phyloP scores from a whole-genome alignment of 192 early-diverging fungal species.

The Dispira parvispora region DNA sequence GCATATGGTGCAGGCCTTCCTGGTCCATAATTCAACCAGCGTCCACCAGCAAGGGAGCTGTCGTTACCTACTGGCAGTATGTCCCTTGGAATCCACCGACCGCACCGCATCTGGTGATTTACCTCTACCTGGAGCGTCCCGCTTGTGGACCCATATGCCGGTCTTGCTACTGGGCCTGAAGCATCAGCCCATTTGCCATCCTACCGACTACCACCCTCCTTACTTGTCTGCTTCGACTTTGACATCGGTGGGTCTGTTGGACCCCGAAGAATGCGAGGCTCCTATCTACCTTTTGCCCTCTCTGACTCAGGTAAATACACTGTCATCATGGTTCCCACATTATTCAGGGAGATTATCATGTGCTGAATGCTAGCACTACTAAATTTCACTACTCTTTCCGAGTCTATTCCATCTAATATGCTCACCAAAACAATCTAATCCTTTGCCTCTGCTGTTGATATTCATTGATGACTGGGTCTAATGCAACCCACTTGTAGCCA shows the following conservation, averaged over 20 bases:
- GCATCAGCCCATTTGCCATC: background rate
- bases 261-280: constrained; percentile 21
- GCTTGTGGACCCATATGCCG: background rate
- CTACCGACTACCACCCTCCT: background rate
- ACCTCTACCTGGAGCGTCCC: constrained; percentile 10
- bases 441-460: no score
- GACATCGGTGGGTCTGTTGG: constrained; percentile 17
- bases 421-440: no score
- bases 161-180: background rate
- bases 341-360: no score
- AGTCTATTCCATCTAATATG: no score
- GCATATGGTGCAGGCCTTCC: constrained; percentile 26
- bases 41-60: background rate
- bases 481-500: background rate
- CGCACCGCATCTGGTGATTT: constrained; percentile 15
- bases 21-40: constrained; percentile 10
- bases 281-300: background rate
- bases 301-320: background rate
- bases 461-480: no score
- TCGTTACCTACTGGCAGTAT: constrained; percentile 14
- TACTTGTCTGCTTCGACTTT: background rate
- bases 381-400: no score
- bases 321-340: no score
- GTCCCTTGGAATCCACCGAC: constrained; percentile 14
- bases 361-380: no score